A percentile compares a stretch with the other conserved stretches of the same genome.
phyloP scores from a whole-genome alignment of 129 eudicot genomes.

The Heracleum sosnowskyi region DNA sequence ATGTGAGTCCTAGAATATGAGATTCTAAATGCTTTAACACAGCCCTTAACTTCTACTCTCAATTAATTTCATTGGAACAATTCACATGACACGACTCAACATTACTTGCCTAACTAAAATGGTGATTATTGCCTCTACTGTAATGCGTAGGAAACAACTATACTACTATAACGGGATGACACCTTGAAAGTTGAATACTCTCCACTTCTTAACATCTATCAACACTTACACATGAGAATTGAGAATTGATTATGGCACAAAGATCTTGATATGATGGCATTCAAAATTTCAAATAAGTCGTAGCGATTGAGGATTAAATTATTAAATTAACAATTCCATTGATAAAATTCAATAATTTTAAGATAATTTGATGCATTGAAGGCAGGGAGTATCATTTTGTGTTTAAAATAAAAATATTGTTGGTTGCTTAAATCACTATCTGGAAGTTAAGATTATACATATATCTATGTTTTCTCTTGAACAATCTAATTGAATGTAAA shows the following conservation, averaged over 20 bases:
- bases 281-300: too few species aligned
- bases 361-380: too few species aligned
- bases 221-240: neutral
- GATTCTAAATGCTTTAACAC: neutral
- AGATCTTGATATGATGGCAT: neutral
- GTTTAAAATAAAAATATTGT: neutral
- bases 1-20: neutral
- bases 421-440: neutral
- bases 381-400: neutral
- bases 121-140: neutral
- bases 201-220: neutral
- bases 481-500: neutral
- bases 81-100: neutral
- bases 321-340: neutral
- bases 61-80: neutral
- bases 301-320: too few species aligned
- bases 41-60: neutral
- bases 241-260: neutral
- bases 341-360: too few species aligned
- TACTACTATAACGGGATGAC: neutral
- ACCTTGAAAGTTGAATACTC: neutral
- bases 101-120: neutral
- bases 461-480: neutral
- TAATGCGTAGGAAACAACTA: neutral
- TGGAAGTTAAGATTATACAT: neutral